Conservation (phyloP, 192 early-diverging fungal species). For the Irineochytrium annulatum region DNA sequence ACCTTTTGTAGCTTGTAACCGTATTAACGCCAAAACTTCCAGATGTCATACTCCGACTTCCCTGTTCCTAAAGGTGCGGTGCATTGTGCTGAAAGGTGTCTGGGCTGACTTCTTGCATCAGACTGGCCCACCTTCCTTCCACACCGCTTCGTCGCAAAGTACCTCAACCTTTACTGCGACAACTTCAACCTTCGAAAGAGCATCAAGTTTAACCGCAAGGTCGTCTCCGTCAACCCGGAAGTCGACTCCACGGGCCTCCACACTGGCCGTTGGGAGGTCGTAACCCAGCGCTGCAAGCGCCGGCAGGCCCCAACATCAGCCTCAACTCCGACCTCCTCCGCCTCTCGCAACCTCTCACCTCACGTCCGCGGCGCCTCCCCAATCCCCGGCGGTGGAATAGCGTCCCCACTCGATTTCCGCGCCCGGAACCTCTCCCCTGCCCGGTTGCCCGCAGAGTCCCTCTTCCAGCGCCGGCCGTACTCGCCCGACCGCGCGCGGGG, state of each 20-base stretch:
- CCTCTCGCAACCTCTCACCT: not conserved
- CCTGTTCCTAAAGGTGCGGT: conserved; percentile 39
- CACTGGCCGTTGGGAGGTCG: conserved; percentile 42
- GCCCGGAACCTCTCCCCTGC: not conserved
- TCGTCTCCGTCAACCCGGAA: conserved; percentile 41
- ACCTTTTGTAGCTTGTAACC: not conserved
- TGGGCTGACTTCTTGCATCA: not conserved
- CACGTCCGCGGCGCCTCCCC: not conserved
- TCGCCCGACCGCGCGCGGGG: conserved; percentile 6
- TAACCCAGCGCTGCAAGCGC: conserved; percentile 21
- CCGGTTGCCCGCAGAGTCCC: no score
- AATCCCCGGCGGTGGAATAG: no score
- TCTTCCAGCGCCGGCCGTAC: not conserved
- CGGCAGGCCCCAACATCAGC: not conserved
- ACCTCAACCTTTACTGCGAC: conserved; percentile 49
- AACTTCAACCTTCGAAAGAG: conserved; percentile 44
- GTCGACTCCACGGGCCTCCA: conserved; percentile 23
- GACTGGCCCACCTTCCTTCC: conserved; percentile 59
- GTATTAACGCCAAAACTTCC: not conserved
- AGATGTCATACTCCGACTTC: conserved; percentile 52
- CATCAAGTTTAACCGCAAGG: conserved; percentile 53
- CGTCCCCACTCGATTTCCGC: not conserved
- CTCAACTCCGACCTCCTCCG: not conserved
- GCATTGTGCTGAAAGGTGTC: not conserved
- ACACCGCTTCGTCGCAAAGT: conserved; percentile 41